Conservation (phyloP, 2,329 filamentous ascomycete species). For the Fusarium torulosum region DNA sequence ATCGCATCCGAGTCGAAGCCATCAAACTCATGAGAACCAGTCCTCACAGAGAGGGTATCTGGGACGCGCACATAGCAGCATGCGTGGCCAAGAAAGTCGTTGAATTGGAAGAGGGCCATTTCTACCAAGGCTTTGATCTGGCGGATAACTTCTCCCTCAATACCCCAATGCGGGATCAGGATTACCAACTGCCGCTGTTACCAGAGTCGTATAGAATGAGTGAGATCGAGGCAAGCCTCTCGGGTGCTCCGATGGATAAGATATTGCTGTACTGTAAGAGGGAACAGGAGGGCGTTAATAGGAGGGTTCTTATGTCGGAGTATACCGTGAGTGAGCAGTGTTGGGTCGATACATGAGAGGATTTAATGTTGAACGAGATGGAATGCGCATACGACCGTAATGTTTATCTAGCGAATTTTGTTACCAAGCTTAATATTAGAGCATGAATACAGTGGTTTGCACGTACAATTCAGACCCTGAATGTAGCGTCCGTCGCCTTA, state of each 20-base stretch:
- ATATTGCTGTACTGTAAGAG: conserved; percentile 38
- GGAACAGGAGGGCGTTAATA: conserved; percentile 5
- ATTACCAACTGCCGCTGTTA: conserved; percentile 29
- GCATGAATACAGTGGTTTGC: not conserved
- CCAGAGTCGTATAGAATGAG: conserved; percentile 32
- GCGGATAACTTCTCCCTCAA: conserved; percentile 30
- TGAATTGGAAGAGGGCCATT: conserved; percentile 53
- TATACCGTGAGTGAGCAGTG: conserved; percentile 22
- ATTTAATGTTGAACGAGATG: not conserved
- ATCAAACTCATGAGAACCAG: conserved; percentile 49
- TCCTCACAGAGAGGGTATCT: conserved; percentile 57
- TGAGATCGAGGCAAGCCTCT: conserved; percentile 38
- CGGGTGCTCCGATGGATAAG: conserved; percentile 39
- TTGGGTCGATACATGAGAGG: conserved; percentile 25
- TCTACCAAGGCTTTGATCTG: conserved; percentile 29
- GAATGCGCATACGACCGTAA: not conserved
- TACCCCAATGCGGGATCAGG: conserved; percentile 6
- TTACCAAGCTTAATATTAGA: not conserved
- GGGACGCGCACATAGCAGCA: conserved; percentile 53
- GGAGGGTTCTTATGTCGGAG: conserved; percentile 35
- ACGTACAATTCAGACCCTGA: not conserved
- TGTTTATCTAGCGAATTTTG: not conserved
- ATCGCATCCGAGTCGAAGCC: conserved; percentile 56
- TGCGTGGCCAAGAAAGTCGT: conserved; percentile 54
- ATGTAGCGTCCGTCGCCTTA: not conserved